Percentiles rank a stretch among this genome's conserved stretches.
These are phyloP conservation scores for Leptodontidium sp. DNA, from an alignment of 2,329 filamentous ascomycete genomes.

Conservation along the genomic window DNA sequence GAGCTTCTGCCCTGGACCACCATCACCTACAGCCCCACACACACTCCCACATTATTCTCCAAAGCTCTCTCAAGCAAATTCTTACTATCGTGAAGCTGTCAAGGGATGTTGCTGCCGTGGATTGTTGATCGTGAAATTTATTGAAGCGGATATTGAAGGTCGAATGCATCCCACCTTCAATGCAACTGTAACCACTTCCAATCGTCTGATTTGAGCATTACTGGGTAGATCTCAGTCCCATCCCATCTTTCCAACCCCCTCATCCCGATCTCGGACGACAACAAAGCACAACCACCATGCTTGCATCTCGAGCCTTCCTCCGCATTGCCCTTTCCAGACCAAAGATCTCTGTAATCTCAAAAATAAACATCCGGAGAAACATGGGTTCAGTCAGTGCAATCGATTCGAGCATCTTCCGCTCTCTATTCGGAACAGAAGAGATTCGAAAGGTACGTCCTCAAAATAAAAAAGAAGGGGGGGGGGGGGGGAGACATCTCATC, in stretches of 20 bases:
- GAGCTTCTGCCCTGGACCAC: constrained; percentile 5
- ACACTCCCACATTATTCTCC: constrained; percentile 19
- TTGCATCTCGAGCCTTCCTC: constrained; percentile 19
- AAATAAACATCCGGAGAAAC: constrained; percentile 17
- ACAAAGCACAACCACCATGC: constrained; percentile 7
- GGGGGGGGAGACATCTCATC: no score
- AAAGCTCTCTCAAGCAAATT: neutral
- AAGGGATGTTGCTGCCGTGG: neutral
- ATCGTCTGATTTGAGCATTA: neutral
- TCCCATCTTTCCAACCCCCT: neutral
- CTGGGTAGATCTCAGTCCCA: neutral
- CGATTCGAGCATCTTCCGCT: constrained; percentile 60
- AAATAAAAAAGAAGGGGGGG: no score
- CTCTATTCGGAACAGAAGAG: constrained; percentile 60
- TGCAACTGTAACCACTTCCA: neutral
- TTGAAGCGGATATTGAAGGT: neutral
- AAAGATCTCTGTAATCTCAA: constrained; percentile 3
- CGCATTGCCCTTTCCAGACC: constrained; percentile 7
- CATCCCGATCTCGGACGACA: constrained; percentile 19
- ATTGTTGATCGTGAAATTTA: neutral
- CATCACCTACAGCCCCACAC: constrained; percentile 25
- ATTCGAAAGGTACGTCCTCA: constrained; percentile 50
- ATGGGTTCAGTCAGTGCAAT: constrained; percentile 47
- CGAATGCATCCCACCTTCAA: neutral
- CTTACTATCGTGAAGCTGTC: neutral